Conservation (phyloP, 176 grass and related monocot species). For the Triticum dicoccoides region DNA sequence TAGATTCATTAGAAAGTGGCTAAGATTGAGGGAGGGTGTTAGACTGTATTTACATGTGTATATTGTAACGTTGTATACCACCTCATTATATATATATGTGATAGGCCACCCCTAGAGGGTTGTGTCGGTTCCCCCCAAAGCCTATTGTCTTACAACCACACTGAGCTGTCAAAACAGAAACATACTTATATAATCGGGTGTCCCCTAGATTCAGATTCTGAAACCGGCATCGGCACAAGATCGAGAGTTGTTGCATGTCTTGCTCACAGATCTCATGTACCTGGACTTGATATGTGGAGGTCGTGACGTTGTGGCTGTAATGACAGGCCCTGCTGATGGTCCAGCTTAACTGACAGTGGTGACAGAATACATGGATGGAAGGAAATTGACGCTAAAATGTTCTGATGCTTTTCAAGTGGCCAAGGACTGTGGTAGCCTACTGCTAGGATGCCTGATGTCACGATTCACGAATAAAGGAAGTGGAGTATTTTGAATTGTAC, state of each 20-base stretch:
- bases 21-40: too few species aligned
- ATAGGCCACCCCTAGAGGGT: too few species aligned
- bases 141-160: too few species aligned
- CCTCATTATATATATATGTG: too few species aligned
- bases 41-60: too few species aligned
- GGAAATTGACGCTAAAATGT: conserved; percentile 23
- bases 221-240: conserved; percentile 7
- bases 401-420: conserved; percentile 8
- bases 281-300: conserved; percentile 14
- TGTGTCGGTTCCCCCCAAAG: too few species aligned
- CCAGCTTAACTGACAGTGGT: conserved; percentile 25
- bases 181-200: conserved; percentile 1
- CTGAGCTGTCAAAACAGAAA: conserved; percentile 28
- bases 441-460: conserved; percentile 25
- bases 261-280: background rate
- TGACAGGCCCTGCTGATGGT: conserved; percentile 35
- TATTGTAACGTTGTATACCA: too few species aligned
- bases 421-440: background rate
- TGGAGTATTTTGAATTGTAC: background rate
- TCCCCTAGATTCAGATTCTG: conserved; percentile 44
- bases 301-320: conserved; percentile 43
- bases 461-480: background rate
- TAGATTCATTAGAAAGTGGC: too few species aligned
- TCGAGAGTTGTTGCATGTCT: conserved; percentile 11
- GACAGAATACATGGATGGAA: conserved; percentile 21